Evolutionary conservation across 2,329 filamentous ascomycete genomes (phyloP).

Genomic region (Colletotrichum filicis): DNA sequence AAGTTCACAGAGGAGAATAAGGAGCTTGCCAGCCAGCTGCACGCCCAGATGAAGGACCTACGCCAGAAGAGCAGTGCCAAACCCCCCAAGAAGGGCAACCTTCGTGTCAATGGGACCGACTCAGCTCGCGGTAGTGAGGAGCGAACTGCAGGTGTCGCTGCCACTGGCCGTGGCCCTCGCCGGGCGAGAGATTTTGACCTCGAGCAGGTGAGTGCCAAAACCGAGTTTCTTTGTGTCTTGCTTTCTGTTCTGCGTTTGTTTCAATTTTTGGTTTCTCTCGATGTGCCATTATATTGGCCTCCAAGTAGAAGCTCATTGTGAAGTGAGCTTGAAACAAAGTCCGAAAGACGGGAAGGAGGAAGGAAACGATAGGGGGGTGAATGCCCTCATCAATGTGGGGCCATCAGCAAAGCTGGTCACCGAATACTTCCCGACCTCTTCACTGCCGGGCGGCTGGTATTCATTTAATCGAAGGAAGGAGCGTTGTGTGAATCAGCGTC

Average conservation of each 20-base stretch:
- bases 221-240: conserved; percentile 36
- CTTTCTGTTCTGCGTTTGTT: conserved; percentile 31
- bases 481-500: background rate
- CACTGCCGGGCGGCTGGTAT: background rate
- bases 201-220: conserved; percentile 74
- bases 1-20: conserved; percentile 97
- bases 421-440: background rate
- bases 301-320: background rate
- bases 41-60: conserved; percentile 73
- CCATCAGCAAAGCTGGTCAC: background rate
- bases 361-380: conserved; percentile 7
- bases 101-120: conserved; percentile 62
- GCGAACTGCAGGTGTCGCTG: conserved; percentile 70
- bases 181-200: conserved; percentile 84
- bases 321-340: conserved; percentile 6
- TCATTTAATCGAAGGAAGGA: background rate
- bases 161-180: conserved; percentile 75
- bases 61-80: conserved; percentile 62
- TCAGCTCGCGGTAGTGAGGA: conserved; percentile 83
- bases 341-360: background rate
- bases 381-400: conserved; percentile 12
- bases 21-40: conserved; percentile 81
- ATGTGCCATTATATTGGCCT: background rate
- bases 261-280: background rate
- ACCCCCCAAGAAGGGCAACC: conserved; percentile 61